A percentile compares a stretch with the other conserved stretches of the same genome.
Conservation (phyloP, 139 green algal species). For the Picochlorum sp. region DNA sequence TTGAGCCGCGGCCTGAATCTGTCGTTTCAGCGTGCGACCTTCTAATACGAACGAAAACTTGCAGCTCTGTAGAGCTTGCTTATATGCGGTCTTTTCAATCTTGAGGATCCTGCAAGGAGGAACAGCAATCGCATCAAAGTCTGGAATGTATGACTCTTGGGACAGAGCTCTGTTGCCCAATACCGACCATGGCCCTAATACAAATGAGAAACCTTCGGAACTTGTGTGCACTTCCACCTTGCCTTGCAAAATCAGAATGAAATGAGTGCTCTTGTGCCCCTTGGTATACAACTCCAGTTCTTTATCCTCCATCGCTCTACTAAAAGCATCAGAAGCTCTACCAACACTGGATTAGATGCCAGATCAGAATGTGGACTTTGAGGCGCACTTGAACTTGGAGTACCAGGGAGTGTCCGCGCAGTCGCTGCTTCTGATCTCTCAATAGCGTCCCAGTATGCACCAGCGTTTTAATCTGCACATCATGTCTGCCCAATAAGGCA, state of each 20-base stretch:
- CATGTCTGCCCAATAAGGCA: neutral
- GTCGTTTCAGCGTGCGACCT: neutral
- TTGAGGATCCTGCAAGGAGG: constrained; percentile 3
- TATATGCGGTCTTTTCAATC: neutral
- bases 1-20: neutral
- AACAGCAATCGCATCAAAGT: constrained; percentile 4
- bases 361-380: neutral
- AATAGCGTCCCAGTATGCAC: neutral
- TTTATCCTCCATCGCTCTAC: neutral
- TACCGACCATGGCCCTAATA: constrained; percentile 3
- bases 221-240: constrained; percentile 1
- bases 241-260: constrained; percentile 3
- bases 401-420: neutral
- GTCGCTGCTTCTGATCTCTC: neutral
- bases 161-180: constrained; percentile 8
- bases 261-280: neutral
- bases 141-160: neutral
- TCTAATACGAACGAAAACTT: neutral
- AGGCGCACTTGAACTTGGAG: neutral
- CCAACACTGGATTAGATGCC: neutral
- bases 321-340: neutral
- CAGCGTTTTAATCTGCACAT: neutral
- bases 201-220: neutral
- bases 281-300: neutral
- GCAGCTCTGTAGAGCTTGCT: neutral